Base-by-base conservation (phyloP, 257 asterid species). In the Rehmannia glutinosa region DNA sequence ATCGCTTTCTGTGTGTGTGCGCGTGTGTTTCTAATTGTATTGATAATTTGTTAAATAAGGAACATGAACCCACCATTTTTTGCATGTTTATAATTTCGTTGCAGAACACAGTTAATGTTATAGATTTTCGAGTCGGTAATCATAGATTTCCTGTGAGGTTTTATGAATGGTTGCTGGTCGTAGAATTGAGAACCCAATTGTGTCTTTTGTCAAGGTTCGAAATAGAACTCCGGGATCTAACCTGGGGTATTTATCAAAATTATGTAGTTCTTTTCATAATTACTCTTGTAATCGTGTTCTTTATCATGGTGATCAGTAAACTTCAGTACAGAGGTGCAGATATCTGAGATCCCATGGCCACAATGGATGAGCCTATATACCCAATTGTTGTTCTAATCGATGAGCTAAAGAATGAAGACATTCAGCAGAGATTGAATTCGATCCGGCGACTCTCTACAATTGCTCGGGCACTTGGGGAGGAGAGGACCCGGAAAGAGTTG, bases 401-500 rank as follows among this genome's bases (percentile, higher is more conserved):
- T 24, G 95, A 87, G 73, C 76, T 87, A 17, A 87, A 87, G 76
- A 87, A 87, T 20, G 95, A 87, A 3, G 92, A 87, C 62, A 82
- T 85, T 70, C 92, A 85, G 50, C 77, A 79, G 20, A 33, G 95
- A 39, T 61, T 87, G 30, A 87, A 85, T 50, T 87, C 95, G 2
- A 78, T 87, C 20, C 83, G 92, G 5, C 71, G 86, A 43, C 76
- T 87, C 13, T 81, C 86, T 39, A 87, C 92, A 11, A 87, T 87
- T 56, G 92, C 95, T 7, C 88, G 88, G 2, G 95, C 92, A 12
- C 92, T 87, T 7, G 95, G 95, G 21, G 92, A 78, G 72, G 95
- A 87, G 51, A 73, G 95, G 68, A 83, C 95, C 7, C 67, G 92
- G 25, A 87, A 87, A 59, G 95, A 87, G 78, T 63, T 87, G 70